Base-by-base conservation (phyloP, 805 yeast species). In the Metschnikowia drakensbergensis region DNA sequence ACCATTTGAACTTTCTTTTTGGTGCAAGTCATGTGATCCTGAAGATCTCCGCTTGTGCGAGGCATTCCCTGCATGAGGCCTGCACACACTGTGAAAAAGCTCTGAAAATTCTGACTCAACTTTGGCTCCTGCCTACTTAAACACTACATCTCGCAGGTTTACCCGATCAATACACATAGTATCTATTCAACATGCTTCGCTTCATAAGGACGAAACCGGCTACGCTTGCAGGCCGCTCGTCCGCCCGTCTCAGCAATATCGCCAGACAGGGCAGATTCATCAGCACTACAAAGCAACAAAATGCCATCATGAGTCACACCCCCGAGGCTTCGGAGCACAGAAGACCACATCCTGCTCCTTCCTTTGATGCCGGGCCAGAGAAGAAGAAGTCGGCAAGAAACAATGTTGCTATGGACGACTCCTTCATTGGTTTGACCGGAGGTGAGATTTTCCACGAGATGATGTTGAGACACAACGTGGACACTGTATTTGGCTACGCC, bases 361-460 rank as follows among this genome's bases (percentile, higher is more conserved):
- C 81, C n/a, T 79, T 79, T 60, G 73, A 77, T 61, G 67, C 65
- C 48, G 62, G 53, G 23, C 62, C 51, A 11, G 48, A 43, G 26
- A 44, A 43, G 29, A 51, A 42, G 26, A 49, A 47, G 37, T 27
- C 47, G 4, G 11, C 45, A 26, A 23, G 39, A 13, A 41, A 27
- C 17, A n/a, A 43, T 32, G 38, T 50, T n/a, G 56, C 53, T 36
- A 79, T 84, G 84, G 95, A 87, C 61, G 91, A 86, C 61, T 86
- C 96, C 4, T 83, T 92, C 61, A 90, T 94, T 47, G 99, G 99
- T 13, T 79, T 90, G 59, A 85, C 96, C n/a, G 99, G 99, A 55
- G 99, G 99, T 59, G 94, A 94, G 72, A 91, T 94, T 54, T 94
- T 94, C 75, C 97, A 92, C 68, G 98, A 92, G 70, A 94, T 94